Conservation (phyloP, 352 stramenopile genomes). For the Globisporangium heterothallicum region DNA sequence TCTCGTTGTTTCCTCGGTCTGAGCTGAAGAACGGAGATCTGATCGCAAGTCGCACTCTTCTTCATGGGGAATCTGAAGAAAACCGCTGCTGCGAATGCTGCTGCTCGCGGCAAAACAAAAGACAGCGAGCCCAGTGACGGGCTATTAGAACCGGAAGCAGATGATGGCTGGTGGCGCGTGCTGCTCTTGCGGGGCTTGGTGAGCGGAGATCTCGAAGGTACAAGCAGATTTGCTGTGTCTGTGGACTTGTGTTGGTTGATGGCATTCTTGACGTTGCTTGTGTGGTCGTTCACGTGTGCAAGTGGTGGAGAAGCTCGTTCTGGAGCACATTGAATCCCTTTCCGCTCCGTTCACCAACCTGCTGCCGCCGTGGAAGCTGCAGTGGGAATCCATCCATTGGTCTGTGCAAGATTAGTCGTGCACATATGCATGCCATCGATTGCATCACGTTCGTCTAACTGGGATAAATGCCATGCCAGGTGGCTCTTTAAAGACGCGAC, state of each 20-base stretch:
- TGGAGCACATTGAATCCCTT: constrained; percentile 43
- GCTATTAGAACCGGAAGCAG: constrained; percentile 8
- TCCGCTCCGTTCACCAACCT: constrained; percentile 45
- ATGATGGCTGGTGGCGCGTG: constrained; percentile 14
- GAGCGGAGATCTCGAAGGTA: constrained; percentile 10
- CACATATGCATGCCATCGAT: too few species aligned
- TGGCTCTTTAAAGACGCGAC: constrained; percentile 67
- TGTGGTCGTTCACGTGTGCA: too few species aligned
- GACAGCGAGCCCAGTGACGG: neutral
- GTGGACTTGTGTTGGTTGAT: neutral
- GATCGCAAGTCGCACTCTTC: neutral
- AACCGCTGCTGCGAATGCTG: neutral
- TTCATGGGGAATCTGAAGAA: constrained; percentile 8
- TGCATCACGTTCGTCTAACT: too few species aligned
- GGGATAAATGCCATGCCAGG: constrained; percentile 12
- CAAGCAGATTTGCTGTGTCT: neutral
- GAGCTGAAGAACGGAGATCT: neutral
- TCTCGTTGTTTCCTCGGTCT: neutral
- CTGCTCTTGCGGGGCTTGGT: constrained; percentile 11
- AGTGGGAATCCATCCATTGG: constrained; percentile 71
- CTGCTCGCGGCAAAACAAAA: neutral
- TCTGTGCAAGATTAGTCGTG: too few species aligned
- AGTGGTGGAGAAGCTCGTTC: constrained; percentile 31
- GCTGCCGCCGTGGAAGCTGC: constrained; percentile 51
- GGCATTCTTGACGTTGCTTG: too few species aligned